These are phyloP conservation scores for Galerina sulciceps DNA, from an alignment of 768 basidiomycete genomes.

Conservation along the genomic window DNA sequence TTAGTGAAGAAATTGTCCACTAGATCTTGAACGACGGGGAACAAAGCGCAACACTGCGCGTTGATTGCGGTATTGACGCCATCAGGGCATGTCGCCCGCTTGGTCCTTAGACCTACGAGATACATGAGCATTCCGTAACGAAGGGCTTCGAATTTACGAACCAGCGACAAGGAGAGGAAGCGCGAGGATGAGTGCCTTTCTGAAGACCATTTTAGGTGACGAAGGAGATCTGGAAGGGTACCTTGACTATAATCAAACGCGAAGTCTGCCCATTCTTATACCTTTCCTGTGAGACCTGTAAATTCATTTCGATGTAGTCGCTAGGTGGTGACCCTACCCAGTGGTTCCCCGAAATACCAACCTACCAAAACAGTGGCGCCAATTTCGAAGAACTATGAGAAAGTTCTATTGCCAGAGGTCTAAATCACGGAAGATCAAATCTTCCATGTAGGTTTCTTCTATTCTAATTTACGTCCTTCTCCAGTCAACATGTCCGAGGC, in stretches of 20 bases:
- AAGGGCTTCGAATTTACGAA: not conserved
- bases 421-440: no score
- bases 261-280: conserved; percentile 2
- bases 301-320: no score
- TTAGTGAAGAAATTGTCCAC: conserved; percentile 30
- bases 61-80: conserved; percentile 30
- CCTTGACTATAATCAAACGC: not conserved
- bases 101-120: conserved; percentile 5
- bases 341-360: no score
- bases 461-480: no score
- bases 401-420: no score
- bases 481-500: no score
- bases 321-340: no score
- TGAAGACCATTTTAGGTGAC: conserved; percentile 6
- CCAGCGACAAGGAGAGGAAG: not conserved
- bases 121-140: not conserved
- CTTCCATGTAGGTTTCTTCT: no score
- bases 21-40: conserved; percentile 27
- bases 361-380: no score
- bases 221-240: conserved; percentile 1
- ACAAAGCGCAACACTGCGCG: conserved; percentile 30
- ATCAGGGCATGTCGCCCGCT: conserved; percentile 31
- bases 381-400: no score
- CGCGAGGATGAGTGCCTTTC: not conserved
- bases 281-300: not conserved